Base-by-base conservation (phyloP, 164 flowering plant species). In the Warburgia ugandensis region DNA sequence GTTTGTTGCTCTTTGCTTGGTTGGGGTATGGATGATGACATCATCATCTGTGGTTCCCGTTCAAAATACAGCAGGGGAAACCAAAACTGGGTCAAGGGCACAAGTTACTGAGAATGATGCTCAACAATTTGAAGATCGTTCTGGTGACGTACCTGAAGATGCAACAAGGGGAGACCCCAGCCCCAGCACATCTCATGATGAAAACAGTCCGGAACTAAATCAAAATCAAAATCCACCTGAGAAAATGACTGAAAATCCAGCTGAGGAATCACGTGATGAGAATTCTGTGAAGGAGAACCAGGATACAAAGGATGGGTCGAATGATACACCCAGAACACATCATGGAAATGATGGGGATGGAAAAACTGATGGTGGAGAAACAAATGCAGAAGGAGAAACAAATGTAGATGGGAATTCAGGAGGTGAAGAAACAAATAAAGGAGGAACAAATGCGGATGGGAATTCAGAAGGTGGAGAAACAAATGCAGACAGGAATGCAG, bases 11-110 rank as follows among this genome's bases (percentile, higher is more conserved):
- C 75, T 92, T 17, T 86, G 95, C 54, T 70, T 92, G 58, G 89
- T 92, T 56, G 99, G 95, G 39, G 84, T 92, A 39, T 92, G 99
- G 99, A 86, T 91, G 95, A 70, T 91, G 86, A 81, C 94, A 33
- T 85, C 98, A 13, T 84, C 96, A 2, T 77, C 95, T 2, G 71
- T 79, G 5, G 79, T 73, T 14, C 90, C 95, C 12, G 79, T 58
- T 50, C 77, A 72, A 50, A 83, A 63, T 47, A n/a, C n/a, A n/a
- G n/a, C n/a, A n/a, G n/a, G n/a, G n/a, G 87, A 78, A 43, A 74
- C 55, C 32, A 77, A 77, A 30, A 46, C 60, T 49, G 88, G 69
- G 46, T 59, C 63, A 41, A 75, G 68, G 60, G 56, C 71, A 49
- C 66, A 65, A 27, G 72, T 49, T 12, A 26, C 36, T 33, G 58